These are phyloP conservation scores for Pyrus communis DNA, from an alignment of 306 rosid species.

Conservation along the genomic window DNA sequence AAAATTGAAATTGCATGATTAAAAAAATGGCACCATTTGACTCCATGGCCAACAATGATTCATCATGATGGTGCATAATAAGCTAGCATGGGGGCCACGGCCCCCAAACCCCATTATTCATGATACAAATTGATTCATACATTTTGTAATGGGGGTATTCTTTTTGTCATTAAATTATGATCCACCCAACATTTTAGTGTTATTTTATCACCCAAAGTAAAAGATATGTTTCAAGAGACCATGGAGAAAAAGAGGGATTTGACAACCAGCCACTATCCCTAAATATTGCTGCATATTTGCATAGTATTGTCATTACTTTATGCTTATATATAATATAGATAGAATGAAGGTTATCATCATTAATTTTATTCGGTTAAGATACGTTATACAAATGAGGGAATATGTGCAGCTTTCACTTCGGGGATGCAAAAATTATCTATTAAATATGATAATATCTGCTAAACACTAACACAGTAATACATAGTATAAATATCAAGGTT, in stretches of 20 bases:
- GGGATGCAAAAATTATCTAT: background rate
- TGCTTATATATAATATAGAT: background rate
- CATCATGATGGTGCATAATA: conserved; percentile 21
- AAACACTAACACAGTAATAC: too few species aligned
- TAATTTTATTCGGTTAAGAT: too few species aligned
- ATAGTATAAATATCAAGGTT: too few species aligned
- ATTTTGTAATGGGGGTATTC: background rate
- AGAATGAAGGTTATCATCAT: too few species aligned
- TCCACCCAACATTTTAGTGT: conserved; percentile 39
- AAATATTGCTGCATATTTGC: background rate
- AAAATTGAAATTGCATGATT: conserved; percentile 17
- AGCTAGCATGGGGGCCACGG: background rate
- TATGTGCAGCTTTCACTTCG: too few species aligned
- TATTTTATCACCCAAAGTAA: conserved; percentile 21
- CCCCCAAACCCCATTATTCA: background rate
- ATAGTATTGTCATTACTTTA: background rate
- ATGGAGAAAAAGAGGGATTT: conserved; percentile 3
- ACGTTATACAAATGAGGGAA: too few species aligned
- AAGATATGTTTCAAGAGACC: background rate
- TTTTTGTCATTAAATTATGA: conserved; percentile 27
- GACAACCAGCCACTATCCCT: conserved; percentile 14
- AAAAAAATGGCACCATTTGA: conserved; percentile 48
- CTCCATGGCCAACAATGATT: conserved; percentile 49
- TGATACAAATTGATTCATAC: conserved; percentile 6
- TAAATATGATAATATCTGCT: background rate